Evolutionary conservation across 148 eudicot species (phyloP).

Genomic region (Chenopodium album): DNA sequence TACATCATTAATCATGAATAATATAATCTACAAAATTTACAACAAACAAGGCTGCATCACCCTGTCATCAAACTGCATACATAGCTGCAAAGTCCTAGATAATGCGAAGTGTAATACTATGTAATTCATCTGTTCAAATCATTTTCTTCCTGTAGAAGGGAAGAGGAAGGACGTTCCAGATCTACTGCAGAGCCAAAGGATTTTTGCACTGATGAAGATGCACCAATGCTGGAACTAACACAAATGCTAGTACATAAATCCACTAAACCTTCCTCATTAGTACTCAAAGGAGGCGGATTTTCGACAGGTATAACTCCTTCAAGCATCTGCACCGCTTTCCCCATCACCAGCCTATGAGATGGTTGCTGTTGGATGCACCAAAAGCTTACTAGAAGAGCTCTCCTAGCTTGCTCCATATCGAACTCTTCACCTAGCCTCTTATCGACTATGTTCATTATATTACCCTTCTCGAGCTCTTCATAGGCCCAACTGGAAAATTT

Average conservation of each 20-base stretch:
- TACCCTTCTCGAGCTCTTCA: slow-evolving; percentile 71
- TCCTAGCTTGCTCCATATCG: slow-evolving; percentile 49
- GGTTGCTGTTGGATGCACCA: slow-evolving; percentile 94
- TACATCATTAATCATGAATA: too few species aligned
- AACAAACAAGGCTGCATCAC: background rate
- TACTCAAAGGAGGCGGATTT: slow-evolving; percentile 56
- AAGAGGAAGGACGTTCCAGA: slow-evolving; percentile 10
- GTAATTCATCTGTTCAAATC: background rate
- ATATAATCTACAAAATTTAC: too few species aligned
- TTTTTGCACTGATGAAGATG: slow-evolving; percentile 37
- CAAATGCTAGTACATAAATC: slow-evolving; percentile 22
- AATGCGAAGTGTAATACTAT: background rate
- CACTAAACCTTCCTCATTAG: slow-evolving; percentile 26
- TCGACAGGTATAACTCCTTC: slow-evolving; percentile 57
- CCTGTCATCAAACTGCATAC: background rate
- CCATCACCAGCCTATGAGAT: slow-evolving; percentile 67
- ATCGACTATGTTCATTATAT: slow-evolving; percentile 44
- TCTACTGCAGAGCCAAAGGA: background rate
- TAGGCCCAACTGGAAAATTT: slow-evolving; percentile 62
- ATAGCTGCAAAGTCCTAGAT: background rate
- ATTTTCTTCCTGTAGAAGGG: background rate
- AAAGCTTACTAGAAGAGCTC: slow-evolving; percentile 59
- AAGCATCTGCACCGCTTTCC: slow-evolving; percentile 74
- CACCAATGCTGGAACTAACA: slow-evolving; percentile 29
- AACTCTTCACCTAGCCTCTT: slow-evolving; percentile 38